These are phyloP conservation scores for Gentiana macrophylla DNA, from an alignment of 257 asterid genomes.

Conservation along the genomic window DNA sequence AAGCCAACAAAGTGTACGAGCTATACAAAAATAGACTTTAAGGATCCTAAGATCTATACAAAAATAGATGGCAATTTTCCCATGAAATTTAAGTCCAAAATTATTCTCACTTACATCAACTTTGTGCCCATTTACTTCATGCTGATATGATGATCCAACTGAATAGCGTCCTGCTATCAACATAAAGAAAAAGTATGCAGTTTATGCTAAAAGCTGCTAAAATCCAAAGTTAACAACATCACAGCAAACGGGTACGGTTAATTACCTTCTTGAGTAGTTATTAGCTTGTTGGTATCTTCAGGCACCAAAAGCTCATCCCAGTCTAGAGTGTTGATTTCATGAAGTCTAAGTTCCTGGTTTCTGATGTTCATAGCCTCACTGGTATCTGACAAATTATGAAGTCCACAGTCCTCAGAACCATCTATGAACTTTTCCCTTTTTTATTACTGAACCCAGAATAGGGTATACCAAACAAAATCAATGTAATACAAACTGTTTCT, in stretches of 20 bases:
- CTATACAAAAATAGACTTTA: no score
- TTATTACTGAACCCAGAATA: no score
- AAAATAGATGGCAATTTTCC: no score
- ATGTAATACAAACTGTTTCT: no score
- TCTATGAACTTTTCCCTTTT: no score
- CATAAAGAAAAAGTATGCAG: constrained; percentile 5
- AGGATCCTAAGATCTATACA: no score
- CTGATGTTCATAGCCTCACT: constrained; percentile 29
- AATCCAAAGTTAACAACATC: constrained; percentile 2
- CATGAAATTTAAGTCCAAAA: neutral
- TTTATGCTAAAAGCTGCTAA: neutral
- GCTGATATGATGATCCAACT: constrained; percentile 35
- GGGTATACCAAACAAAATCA: no score
- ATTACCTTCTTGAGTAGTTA: constrained; percentile 52
- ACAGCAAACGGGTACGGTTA: neutral
- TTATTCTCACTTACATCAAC: constrained; percentile 37
- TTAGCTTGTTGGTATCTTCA: constrained; percentile 42
- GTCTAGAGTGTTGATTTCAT: constrained; percentile 85
- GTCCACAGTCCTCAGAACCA: constrained; percentile 13
- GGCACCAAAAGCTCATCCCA: constrained; percentile 94
- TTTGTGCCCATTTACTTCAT: constrained; percentile 27
- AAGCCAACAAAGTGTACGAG: no score
- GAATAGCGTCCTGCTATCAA: constrained; percentile 39
- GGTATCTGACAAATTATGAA: constrained; percentile 39
- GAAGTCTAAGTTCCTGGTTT: constrained; percentile 66